Conservation (phyloP, 2,329 filamentous ascomycete species). For the Colletotrichum endophyticum region DNA sequence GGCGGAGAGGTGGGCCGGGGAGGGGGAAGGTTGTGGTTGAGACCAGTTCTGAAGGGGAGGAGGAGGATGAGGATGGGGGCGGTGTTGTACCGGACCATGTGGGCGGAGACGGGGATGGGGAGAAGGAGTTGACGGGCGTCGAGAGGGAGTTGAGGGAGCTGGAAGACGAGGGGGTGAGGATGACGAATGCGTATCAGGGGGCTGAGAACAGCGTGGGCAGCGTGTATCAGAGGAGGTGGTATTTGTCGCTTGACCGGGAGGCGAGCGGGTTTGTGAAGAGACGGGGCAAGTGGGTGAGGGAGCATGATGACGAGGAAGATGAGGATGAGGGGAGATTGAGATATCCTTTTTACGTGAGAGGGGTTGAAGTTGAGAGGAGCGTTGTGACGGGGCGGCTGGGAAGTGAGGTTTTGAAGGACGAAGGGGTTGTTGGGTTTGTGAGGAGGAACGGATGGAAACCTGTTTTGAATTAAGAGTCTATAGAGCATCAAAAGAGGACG, state of each 20-base stretch:
- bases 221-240: conserved; percentile 72
- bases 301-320: background rate
- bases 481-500: background rate
- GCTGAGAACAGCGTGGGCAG: conserved; percentile 70
- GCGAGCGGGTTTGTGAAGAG: conserved; percentile 59
- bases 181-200: conserved; percentile 70
- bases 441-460: conserved; percentile 65
- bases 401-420: conserved; percentile 64
- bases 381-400: conserved; percentile 67
- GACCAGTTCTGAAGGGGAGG: conserved; percentile 10
- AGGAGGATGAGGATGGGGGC: conserved; percentile 28
- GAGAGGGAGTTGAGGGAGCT: conserved; percentile 48
- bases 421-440: conserved; percentile 61
- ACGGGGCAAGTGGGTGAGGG: background rate
- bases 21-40: background rate
- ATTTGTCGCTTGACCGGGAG: conserved; percentile 63
- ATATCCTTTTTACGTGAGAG: conserved; percentile 67
- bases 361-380: conserved; percentile 67
- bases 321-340: conserved; percentile 31
- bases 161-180: conserved; percentile 59
- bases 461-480: conserved; percentile 38
- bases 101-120: conserved; percentile 5
- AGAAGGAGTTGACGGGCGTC: conserved; percentile 35
- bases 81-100: conserved; percentile 20
- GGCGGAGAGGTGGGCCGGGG: background rate